Conservation (phyloP, 2,329 filamentous ascomycete genomes). For the Westerdykella ornata region DNA sequence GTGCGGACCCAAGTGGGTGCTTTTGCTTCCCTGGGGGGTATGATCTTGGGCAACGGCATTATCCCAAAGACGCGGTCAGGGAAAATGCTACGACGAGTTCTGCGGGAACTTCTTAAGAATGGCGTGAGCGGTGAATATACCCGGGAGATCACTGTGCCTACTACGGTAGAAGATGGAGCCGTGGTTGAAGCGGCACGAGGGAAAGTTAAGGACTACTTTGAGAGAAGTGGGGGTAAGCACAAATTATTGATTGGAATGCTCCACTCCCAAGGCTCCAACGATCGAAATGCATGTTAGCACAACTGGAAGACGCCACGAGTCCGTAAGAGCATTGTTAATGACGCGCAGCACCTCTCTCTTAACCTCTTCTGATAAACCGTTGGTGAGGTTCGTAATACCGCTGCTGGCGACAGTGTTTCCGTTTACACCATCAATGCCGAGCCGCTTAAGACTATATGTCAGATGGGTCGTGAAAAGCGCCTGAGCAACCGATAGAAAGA, state of each 20-base stretch:
- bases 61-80: slow-evolving; percentile 81
- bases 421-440: not conserved
- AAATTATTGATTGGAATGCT: not conserved
- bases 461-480: slow-evolving; percentile 1
- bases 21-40: slow-evolving; percentile 72
- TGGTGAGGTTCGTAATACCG: slow-evolving; percentile 1
- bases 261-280: slow-evolving; percentile 1
- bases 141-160: slow-evolving; percentile 62
- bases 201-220: slow-evolving; percentile 67
- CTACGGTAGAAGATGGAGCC: slow-evolving; percentile 69
- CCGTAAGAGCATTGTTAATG: not conserved
- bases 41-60: slow-evolving; percentile 73
- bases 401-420: not conserved
- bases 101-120: slow-evolving; percentile 76
- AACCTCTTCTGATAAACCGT: not conserved
- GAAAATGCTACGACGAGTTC: slow-evolving; percentile 71
- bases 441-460: not conserved
- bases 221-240: not conserved
- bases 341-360: slow-evolving; percentile 1
- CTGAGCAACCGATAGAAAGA: slow-evolving; percentile 3
- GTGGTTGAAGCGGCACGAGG: slow-evolving; percentile 64
- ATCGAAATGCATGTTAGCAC: slow-evolving; percentile 1
- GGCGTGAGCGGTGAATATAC: slow-evolving; percentile 63
- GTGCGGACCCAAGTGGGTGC: slow-evolving; percentile 72
- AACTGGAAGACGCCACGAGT: slow-evolving; percentile 1